A percentile compares a stretch with the other conserved stretches of the same genome.
Evolutionary conservation across 176 grass and related monocot species (phyloP).

Genomic region (Musa schizocarpa): DNA sequence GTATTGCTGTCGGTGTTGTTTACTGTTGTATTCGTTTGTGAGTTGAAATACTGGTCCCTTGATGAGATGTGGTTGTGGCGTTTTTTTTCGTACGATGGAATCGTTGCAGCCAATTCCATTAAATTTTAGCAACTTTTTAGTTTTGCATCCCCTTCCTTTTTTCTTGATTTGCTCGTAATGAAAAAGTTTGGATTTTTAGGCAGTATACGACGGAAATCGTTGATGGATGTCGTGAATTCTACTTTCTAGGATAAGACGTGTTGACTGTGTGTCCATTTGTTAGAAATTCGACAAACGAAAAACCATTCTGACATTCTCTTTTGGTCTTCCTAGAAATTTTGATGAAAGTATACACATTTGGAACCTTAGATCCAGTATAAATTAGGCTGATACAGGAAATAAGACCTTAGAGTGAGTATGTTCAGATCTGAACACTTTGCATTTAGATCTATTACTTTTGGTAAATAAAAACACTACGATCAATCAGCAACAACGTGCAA

Average conservation of each 20-base stretch:
- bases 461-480: too few species aligned
- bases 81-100: background rate
- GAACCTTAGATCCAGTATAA: background rate
- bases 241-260: background rate
- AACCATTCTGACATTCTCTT: too few species aligned
- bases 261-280: too few species aligned
- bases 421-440: background rate
- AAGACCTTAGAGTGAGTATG: background rate
- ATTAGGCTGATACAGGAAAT: background rate
- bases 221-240: background rate
- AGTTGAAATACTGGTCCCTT: background rate
- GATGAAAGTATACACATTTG: background rate
- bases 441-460: too few species aligned
- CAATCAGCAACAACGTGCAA: too few species aligned
- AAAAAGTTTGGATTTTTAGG: background rate
- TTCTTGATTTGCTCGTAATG: background rate
- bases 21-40: background rate
- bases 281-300: too few species aligned
- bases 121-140: background rate
- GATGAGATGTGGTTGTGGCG: background rate
- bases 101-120: background rate
- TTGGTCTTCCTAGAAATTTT: background rate
- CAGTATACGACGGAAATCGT: background rate
- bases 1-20: conserved; percentile 17
- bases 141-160: background rate